A percentile compares a stretch with the other conserved stretches of the same genome.
phyloP scores from a whole-genome alignment of 768 basidiomycete species.

The Leccinum obscurum region DNA sequence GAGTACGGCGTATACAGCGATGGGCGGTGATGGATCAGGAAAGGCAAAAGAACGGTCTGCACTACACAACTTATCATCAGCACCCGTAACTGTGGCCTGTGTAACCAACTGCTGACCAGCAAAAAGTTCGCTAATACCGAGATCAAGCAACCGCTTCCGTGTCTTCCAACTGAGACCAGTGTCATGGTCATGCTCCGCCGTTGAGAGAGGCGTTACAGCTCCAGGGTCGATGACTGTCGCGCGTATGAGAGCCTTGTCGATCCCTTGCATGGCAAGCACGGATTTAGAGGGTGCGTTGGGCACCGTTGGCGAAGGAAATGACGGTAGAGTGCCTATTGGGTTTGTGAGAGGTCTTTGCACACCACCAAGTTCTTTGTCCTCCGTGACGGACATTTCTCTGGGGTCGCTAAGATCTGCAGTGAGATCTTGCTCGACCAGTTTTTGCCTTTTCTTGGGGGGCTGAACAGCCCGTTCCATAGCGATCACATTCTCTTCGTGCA shows the following conservation, averaged over 20 bases:
- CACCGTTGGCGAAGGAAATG: slow-evolving; percentile 65
- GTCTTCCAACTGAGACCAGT: slow-evolving; percentile 60
- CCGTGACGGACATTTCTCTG: background rate
- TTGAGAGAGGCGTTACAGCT: slow-evolving; percentile 44
- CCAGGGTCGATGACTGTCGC: slow-evolving; percentile 69
- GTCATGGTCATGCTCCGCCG: slow-evolving; percentile 36
- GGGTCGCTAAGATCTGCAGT: slow-evolving; percentile 16
- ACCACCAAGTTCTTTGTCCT: slow-evolving; percentile 1
- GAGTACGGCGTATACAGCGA: slow-evolving; percentile 57
- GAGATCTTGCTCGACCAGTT: slow-evolving; percentile 29
- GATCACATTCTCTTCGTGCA: slow-evolving; percentile 8
- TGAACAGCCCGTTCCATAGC: slow-evolving; percentile 14
- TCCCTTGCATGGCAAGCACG: slow-evolving; percentile 72
- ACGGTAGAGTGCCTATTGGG: slow-evolving; percentile 48
- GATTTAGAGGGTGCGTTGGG: slow-evolving; percentile 72
- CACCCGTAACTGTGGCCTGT: background rate
- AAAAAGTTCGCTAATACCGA: slow-evolving; percentile 86
- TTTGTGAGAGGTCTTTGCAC: slow-evolving; percentile 9
- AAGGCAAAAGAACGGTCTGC: slow-evolving; percentile 85
- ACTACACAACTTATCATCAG: slow-evolving; percentile 49
- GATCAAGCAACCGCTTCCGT: slow-evolving; percentile 60
- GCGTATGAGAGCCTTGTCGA: slow-evolving; percentile 69
- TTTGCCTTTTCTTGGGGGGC: slow-evolving; percentile 48
- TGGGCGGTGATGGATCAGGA: slow-evolving; percentile 57
- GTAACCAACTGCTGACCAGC: slow-evolving; percentile 58